Evolutionary conservation across 2,329 filamentous ascomycete species (phyloP).

Genomic region (Colletotrichum camelliae): DNA sequence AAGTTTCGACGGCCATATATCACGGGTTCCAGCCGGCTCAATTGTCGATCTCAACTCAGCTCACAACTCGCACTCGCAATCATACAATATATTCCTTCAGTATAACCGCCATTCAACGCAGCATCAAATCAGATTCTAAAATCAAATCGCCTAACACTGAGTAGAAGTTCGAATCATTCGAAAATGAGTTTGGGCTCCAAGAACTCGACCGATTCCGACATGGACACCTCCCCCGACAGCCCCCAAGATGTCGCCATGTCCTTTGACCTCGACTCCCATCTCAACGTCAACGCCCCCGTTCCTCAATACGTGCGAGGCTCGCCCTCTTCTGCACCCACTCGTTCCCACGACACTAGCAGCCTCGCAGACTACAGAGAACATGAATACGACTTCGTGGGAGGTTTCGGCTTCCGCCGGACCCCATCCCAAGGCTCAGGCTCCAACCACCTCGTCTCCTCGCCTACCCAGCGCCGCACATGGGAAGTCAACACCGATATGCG

Average conservation of each 20-base stretch:
- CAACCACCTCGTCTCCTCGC: background rate
- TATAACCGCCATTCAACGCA: background rate
- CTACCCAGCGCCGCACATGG: background rate
- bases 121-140: background rate
- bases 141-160: no score
- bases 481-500: background rate
- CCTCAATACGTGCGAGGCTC: background rate
- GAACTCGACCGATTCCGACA: background rate
- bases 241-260: background rate
- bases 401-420: background rate
- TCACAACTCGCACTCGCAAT: background rate
- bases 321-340: background rate
- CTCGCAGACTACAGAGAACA: background rate
- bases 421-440: background rate
- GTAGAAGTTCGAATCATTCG: background rate
- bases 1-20: background rate
- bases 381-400: background rate
- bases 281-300: background rate
- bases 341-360: background rate
- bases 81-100: background rate
- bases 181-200: background rate
- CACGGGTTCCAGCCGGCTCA: background rate
- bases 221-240: background rate
- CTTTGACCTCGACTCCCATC: background rate
- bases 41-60: background rate